Evolutionary conservation across 164 flowering plant genomes (phyloP).

Genomic region (Dillenia turbinata): DNA sequence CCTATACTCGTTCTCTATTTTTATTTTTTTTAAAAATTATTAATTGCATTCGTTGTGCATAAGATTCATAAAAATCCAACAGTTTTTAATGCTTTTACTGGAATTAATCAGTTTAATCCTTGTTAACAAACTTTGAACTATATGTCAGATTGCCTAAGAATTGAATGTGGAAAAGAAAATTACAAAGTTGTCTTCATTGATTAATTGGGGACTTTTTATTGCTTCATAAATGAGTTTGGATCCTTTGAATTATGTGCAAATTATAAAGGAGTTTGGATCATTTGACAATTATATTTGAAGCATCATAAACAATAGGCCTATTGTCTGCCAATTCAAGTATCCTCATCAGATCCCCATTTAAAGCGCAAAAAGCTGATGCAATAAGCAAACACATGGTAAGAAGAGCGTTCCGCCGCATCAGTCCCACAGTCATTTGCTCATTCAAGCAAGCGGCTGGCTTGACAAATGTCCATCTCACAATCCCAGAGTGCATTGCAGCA

Average conservation of each 20-base stretch:
- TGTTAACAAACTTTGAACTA: too few relatives aligned
- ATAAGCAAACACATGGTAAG: slow-evolving; percentile 35
- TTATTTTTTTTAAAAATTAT: too few relatives aligned
- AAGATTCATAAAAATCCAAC: too few relatives aligned
- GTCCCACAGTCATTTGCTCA: slow-evolving; percentile 33
- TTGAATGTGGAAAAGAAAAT: too few relatives aligned
- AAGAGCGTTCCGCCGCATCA: slow-evolving; percentile 31
- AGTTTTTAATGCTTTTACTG: too few relatives aligned
- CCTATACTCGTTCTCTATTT: too few relatives aligned
- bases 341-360: slow-evolving; percentile 33
- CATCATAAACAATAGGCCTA: slow-evolving; percentile 27
- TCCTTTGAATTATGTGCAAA: slow-evolving; percentile 19
- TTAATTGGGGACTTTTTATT: too few relatives aligned
- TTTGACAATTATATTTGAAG: slow-evolving; percentile 32
- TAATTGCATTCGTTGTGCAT: too few relatives aligned
- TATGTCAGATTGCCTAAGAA: too few relatives aligned
- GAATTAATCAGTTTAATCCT: too few relatives aligned
- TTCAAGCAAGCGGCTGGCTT: slow-evolving; percentile 37
- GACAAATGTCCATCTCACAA: slow-evolving; percentile 34
- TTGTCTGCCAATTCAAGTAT: slow-evolving; percentile 27
- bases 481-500: slow-evolving; percentile 18
- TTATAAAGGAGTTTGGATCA: slow-evolving; percentile 30
- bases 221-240: slow-evolving; percentile 20
- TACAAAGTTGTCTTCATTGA: too few relatives aligned
- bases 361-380: slow-evolving; percentile 29